phyloP scores from a whole-genome alignment of 192 early-diverging fungal genomes.

The Coemansia umbellata region DNA sequence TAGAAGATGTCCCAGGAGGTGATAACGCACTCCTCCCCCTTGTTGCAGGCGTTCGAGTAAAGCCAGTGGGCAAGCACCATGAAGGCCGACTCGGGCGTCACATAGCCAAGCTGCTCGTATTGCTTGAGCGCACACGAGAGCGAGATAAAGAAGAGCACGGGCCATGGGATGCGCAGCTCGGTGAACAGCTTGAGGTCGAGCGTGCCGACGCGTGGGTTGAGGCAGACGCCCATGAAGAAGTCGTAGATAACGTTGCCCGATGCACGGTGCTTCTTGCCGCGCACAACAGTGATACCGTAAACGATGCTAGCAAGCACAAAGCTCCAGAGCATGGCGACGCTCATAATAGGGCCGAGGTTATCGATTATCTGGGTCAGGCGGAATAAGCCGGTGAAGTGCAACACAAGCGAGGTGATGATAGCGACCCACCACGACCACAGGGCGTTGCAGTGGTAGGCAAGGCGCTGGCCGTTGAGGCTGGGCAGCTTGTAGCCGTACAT shows the following conservation, averaged over 20 bases:
- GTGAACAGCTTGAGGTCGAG: conserved; percentile 94
- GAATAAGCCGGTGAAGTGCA: conserved; percentile 69
- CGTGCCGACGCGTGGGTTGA: conserved; percentile 83
- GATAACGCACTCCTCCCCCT: conserved; percentile 67
- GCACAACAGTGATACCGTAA: conserved; percentile 60
- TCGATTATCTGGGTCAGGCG: conserved; percentile 59
- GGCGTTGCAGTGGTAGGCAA: conserved; percentile 87
- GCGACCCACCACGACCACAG: conserved; percentile 61
- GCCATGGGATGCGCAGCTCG: conserved; percentile 92
- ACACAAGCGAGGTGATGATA: conserved; percentile 50
- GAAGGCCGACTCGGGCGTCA: conserved; percentile 76
- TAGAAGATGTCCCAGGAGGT: conserved; percentile 86
- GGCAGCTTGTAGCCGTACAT: conserved; percentile 67
- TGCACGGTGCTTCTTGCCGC: conserved; percentile 67
- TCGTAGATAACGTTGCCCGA: conserved; percentile 86
- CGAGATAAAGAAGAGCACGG: conserved; percentile 65
- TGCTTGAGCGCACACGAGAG: conserved; percentile 76
- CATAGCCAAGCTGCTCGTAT: conserved; percentile 64
- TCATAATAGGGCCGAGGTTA: conserved; percentile 59
- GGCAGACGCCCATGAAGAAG: conserved; percentile 93
- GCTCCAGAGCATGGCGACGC: conserved; percentile 65
- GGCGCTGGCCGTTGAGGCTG: conserved; percentile 63
- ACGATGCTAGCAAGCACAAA: conserved; percentile 57
- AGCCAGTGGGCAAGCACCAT: conserved; percentile 75
- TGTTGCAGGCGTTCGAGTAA: conserved; percentile 82